A percentile compares a stretch with the other conserved stretches of the same genome.
Conservation (phyloP, 192 early-diverging fungal species). For the Mortierella alpina region DNA sequence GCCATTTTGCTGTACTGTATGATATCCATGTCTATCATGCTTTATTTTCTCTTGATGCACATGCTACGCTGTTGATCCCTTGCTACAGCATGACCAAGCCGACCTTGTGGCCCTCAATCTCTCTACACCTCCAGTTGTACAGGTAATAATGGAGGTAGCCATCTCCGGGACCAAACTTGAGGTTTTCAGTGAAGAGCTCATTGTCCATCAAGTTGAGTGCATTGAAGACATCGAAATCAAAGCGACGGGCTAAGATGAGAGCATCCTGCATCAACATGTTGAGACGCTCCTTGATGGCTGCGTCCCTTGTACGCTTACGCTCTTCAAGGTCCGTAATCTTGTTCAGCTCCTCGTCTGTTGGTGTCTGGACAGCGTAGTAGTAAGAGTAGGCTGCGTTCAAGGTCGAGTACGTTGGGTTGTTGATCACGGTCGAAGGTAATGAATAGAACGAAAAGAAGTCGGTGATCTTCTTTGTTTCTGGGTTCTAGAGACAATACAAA, state of each 20-base stretch:
- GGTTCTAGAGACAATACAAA: conserved; percentile 48
- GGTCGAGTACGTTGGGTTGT: conserved; percentile 73
- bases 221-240: conserved; percentile 95
- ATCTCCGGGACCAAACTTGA: conserved; percentile 94
- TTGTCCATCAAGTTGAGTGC: conserved; percentile 95
- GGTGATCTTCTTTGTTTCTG: conserved; percentile 72
- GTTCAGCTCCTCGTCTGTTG: conserved; percentile 14
- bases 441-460: conserved; percentile 97
- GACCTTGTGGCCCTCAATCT: conserved; percentile 73
- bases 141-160: conserved; percentile 96
- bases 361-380: conserved; percentile 83
- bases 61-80: not conserved
- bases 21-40: no score
- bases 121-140: conserved; percentile 92
- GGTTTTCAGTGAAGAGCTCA: conserved; percentile 76
- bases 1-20: no score
- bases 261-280: conserved; percentile 80
- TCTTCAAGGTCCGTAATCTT: conserved; percentile 51
- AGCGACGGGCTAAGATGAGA: conserved; percentile 77
- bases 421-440: conserved; percentile 92
- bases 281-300: conserved; percentile 66
- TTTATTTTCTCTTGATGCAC: not conserved
- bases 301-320: conserved; percentile 52
- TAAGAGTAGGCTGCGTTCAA: conserved; percentile 95
- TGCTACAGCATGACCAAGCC: conserved; percentile 91